These are phyloP conservation scores for Waitea zeae DNA, from an alignment of 1,284 basidiomycete genomes.

Conservation along the genomic window DNA sequence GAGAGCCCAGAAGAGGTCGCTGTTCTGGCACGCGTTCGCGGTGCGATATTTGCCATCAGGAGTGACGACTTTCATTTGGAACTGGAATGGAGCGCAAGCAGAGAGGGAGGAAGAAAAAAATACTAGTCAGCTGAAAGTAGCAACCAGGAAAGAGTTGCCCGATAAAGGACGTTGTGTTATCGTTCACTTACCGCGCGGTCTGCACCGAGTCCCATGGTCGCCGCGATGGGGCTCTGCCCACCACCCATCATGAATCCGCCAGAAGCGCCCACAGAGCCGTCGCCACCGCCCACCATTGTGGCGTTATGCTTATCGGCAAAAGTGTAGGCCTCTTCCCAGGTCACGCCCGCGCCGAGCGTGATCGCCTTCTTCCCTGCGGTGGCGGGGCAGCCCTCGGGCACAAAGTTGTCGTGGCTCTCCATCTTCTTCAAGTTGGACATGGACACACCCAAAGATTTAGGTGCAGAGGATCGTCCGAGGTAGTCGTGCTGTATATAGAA, in stretches of 20 bases:
- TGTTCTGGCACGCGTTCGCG: constrained; percentile 18
- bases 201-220: constrained; percentile 10
- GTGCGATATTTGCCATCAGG: constrained; percentile 17
- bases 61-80: constrained; percentile 21
- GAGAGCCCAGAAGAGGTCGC: constrained; percentile 31
- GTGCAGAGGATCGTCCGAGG: constrained; percentile 23
- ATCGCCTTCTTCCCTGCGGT: no score
- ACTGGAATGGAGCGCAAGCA: no score
- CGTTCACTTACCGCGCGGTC: no score
- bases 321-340: constrained; percentile 18
- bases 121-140: no score
- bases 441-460: constrained; percentile 23
- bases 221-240: constrained; percentile 10
- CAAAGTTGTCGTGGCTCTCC: no score
- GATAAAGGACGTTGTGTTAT: no score
- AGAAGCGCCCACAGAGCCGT: constrained; percentile 10
- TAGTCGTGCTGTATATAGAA: constrained; percentile 28
- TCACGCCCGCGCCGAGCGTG: constrained; percentile 18
- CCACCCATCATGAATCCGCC: constrained; percentile 14
- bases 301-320: constrained; percentile 15
- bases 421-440: constrained; percentile 11
- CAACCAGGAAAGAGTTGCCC: no score
- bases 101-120: no score
- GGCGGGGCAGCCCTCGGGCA: no score
- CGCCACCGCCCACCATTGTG: constrained; percentile 12